Evolutionary conservation across 306 rosid species (phyloP).

Genomic region (Medicago arabica): DNA sequence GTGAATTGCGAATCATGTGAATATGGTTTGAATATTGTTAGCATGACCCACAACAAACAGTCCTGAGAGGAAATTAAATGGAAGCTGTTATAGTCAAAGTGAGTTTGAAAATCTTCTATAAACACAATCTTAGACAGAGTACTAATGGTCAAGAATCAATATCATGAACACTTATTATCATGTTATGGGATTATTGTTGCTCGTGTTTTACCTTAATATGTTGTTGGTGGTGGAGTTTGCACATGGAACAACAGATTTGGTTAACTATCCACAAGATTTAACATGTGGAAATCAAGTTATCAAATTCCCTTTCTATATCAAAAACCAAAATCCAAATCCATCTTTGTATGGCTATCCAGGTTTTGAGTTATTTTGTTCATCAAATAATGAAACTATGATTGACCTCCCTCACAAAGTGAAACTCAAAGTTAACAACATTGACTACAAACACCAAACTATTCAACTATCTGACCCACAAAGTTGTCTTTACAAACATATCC

Average conservation of each 20-base stretch:
- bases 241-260: too few relatives aligned
- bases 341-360: slow-evolving; percentile 40
- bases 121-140: too few relatives aligned
- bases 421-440: neutral
- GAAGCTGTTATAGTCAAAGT: too few relatives aligned
- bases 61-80: too few relatives aligned
- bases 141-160: neutral
- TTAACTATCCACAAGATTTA: too few relatives aligned
- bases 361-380: slow-evolving; percentile 53
- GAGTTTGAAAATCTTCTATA: too few relatives aligned
- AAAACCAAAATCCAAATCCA: slow-evolving; percentile 3
- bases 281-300: slow-evolving; percentile 1
- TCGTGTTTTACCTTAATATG: neutral
- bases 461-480: slow-evolving; percentile 9
- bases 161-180: neutral
- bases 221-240: too few relatives aligned
- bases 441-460: slow-evolving; percentile 46
- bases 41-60: too few relatives aligned
- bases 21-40: too few relatives aligned
- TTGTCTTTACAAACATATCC: slow-evolving; percentile 28
- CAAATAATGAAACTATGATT: slow-evolving; percentile 20
- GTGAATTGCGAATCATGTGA: too few relatives aligned
- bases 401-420: slow-evolving; percentile 45
- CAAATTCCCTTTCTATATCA: slow-evolving; percentile 14
- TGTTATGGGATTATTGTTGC: neutral